These are phyloP conservation scores for Yamadazyma mexicana DNA, from an alignment of 1,139 yeast genomes.

Conservation along the genomic window DNA sequence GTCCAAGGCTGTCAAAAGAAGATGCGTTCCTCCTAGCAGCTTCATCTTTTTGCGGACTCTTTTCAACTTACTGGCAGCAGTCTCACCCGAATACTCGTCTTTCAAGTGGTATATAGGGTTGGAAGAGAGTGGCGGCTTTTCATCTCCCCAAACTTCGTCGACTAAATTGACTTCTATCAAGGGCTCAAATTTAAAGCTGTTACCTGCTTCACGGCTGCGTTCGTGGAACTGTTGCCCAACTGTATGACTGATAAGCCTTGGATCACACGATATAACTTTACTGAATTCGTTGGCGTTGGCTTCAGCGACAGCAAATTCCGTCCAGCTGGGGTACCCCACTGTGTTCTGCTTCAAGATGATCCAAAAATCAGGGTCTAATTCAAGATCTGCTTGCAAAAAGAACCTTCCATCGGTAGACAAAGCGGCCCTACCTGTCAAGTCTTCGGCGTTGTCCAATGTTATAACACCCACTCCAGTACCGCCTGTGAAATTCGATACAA, in stretches of 20 bases:
- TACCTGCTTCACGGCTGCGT: slow-evolving; percentile 58
- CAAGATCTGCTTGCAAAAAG: slow-evolving; percentile 85
- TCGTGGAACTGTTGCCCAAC: slow-evolving; percentile 27
- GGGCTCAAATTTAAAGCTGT: slow-evolving; percentile 60
- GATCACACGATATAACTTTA: slow-evolving; percentile 31
- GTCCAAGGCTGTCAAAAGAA: slow-evolving; percentile 71
- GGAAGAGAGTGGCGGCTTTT: slow-evolving; percentile 52
- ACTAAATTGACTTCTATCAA: not conserved
- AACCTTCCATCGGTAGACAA: slow-evolving; percentile 94
- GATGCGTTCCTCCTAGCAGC: slow-evolving; percentile 38
- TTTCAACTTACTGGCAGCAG: slow-evolving; percentile 42
- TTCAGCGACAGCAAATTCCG: slow-evolving; percentile 73
- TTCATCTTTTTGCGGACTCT: slow-evolving; percentile 42
- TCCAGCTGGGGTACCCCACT: slow-evolving; percentile 78
- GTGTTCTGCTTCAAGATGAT: slow-evolving; percentile 77
- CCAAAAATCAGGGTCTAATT: slow-evolving; percentile 83
- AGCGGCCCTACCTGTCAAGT: slow-evolving; percentile 56
- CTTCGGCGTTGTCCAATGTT: slow-evolving; percentile 63
- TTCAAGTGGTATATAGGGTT: slow-evolving; percentile 48
- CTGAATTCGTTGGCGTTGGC: slow-evolving; percentile 44
- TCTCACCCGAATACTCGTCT: slow-evolving; percentile 49
- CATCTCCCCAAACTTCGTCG: slow-evolving; percentile 62
- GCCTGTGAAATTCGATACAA: slow-evolving; percentile 89
- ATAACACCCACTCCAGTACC: slow-evolving; percentile 92
- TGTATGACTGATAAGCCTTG: slow-evolving; percentile 39